These are phyloP conservation scores for Pichia occidentalis DNA, from an alignment of 805 yeast species.

Conservation along the genomic window DNA sequence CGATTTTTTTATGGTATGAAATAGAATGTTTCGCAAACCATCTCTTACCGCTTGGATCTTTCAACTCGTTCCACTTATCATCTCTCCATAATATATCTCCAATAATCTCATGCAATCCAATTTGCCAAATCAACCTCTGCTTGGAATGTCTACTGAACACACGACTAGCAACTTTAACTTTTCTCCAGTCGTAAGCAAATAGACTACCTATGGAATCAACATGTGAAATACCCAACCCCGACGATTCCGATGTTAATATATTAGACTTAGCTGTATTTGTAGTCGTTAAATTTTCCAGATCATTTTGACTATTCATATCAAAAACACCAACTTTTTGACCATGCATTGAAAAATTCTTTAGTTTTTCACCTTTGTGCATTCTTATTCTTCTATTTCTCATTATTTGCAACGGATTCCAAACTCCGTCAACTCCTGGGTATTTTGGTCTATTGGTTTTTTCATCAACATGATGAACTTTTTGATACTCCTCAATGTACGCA, in stretches of 20 bases:
- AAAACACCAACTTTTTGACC: conserved; percentile 25
- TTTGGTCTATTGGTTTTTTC: conserved; percentile 16
- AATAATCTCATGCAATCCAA: conserved; percentile 51
- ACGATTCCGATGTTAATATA: neutral
- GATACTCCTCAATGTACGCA: conserved; percentile 37
- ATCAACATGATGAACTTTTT: conserved; percentile 26
- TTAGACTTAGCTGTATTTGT: neutral
- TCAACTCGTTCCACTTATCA: conserved; percentile 48
- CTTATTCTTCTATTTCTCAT: conserved; percentile 63
- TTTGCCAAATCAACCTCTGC: conserved; percentile 52
- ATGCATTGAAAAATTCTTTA: conserved; percentile 27
- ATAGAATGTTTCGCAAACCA: conserved; percentile 36
- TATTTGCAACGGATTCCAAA: conserved; percentile 78
- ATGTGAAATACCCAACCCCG: neutral
- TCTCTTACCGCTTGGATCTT: conserved; percentile 37
- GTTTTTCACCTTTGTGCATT: conserved; percentile 42
- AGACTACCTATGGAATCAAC: neutral
- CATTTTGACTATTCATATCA: conserved; percentile 18
- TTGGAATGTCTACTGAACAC: conserved; percentile 46
- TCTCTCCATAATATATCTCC: conserved; percentile 55
- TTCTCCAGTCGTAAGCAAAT: conserved; percentile 8
- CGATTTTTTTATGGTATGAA: neutral
- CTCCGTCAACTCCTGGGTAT: conserved; percentile 53
- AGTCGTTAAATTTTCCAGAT: neutral
- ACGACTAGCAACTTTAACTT: conserved; percentile 55